Conservation (phyloP, 73 alveolate species). For the Tetrahymena thermophila region DNA sequence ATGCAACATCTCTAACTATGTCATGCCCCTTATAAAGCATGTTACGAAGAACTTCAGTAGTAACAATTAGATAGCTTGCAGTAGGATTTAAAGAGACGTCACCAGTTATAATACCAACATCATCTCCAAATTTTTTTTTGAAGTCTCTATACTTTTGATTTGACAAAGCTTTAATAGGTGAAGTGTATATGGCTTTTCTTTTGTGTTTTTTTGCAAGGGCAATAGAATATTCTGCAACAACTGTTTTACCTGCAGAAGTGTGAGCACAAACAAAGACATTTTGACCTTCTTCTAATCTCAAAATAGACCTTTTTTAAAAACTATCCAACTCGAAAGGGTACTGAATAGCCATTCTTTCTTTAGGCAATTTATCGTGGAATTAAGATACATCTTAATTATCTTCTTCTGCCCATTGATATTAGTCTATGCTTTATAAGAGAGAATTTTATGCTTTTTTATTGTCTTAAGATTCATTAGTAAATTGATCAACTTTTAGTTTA, state of each 20-base stretch:
- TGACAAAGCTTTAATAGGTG: slow-evolving; percentile 97
- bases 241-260: slow-evolving; percentile 99
- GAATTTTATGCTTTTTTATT: not conserved
- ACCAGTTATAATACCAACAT: slow-evolving; percentile 94
- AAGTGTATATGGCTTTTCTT: slow-evolving; percentile 92
- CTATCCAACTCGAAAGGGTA: slow-evolving; percentile 86
- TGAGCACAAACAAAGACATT: slow-evolving; percentile 98
- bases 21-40: slow-evolving; percentile 80
- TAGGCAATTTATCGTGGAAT: slow-evolving; percentile 23
- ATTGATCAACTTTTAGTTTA: not conserved
- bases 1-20: slow-evolving; percentile 70
- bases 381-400: slow-evolving; percentile 16
- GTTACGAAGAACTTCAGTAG: slow-evolving; percentile 93
- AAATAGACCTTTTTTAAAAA: slow-evolving; percentile 89
- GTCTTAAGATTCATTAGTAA: not conserved
- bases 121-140: slow-evolving; percentile 76
- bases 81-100: slow-evolving; percentile 76
- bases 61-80: slow-evolving; percentile 91
- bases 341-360: slow-evolving; percentile 11
- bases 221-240: slow-evolving; percentile 98
- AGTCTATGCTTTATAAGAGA: not conserved
- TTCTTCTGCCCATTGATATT: slow-evolving; percentile 4
- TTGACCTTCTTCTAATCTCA: slow-evolving; percentile 78
- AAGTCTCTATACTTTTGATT: slow-evolving; percentile 95
- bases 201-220: slow-evolving; percentile 86